Conservation (phyloP, 1,139 yeast genomes). For the Citeromyces hawaiiensis region DNA sequence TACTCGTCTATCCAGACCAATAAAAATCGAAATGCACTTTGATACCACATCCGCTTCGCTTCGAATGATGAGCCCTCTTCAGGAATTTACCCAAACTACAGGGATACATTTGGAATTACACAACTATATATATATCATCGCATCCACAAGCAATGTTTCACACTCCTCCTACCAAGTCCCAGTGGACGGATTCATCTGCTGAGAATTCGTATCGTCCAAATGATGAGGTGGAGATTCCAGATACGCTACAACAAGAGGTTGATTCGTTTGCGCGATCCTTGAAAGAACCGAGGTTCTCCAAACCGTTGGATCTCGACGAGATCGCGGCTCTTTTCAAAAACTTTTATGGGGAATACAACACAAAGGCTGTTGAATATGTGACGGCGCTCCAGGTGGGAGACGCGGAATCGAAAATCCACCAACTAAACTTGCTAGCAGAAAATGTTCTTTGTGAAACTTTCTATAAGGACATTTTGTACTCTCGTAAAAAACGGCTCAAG, state of each 20-base stretch:
- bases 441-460: constrained; percentile 24
- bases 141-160: too few relatives aligned
- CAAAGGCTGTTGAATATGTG: constrained; percentile 13
- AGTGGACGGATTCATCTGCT: constrained; percentile 13
- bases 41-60: too few relatives aligned
- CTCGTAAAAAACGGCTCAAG: constrained; percentile 13
- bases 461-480: constrained; percentile 21
- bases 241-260: constrained; percentile 11
- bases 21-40: too few relatives aligned
- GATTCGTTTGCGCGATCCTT: constrained; percentile 32
- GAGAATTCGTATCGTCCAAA: constrained; percentile 10
- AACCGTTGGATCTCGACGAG: constrained; percentile 38
- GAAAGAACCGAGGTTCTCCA: constrained; percentile 39
- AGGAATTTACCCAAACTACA: too few relatives aligned
- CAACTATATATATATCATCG: too few relatives aligned
- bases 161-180: constrained; percentile 17
- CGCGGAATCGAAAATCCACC: constrained; percentile 12
- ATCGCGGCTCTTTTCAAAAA: constrained; percentile 38
- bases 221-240: neutral
- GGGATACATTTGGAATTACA: too few relatives aligned
- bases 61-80: too few relatives aligned
- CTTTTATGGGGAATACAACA: constrained; percentile 27
- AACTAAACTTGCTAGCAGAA: constrained; percentile 23
- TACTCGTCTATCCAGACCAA: too few relatives aligned
- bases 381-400: constrained; percentile 7